Conservation (phyloP, 257 asterid species). For the Solanum pimpinellifolium region DNA sequence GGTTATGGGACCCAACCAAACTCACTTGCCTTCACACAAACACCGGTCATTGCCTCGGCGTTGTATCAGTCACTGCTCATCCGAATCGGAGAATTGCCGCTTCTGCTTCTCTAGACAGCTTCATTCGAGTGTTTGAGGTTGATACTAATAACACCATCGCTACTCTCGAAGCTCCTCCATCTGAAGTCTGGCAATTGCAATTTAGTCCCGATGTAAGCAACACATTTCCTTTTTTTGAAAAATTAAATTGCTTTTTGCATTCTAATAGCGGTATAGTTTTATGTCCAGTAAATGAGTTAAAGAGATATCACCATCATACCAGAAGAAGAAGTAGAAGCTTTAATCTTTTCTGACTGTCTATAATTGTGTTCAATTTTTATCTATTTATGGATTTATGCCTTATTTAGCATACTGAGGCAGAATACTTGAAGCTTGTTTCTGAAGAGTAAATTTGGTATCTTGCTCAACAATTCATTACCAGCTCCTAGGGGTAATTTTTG, state of each 20-base stretch:
- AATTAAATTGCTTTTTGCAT: not conserved
- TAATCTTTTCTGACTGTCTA: not conserved
- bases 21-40: conserved; percentile 38
- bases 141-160: conserved; percentile 66
- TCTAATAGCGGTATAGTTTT: not conserved
- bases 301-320: not conserved
- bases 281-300: not conserved
- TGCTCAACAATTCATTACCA: not conserved
- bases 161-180: conserved; percentile 94
- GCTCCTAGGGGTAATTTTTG: not conserved
- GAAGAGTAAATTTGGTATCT: not conserved
- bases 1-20: conserved; percentile 61
- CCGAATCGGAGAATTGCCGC: conserved; percentile 92
- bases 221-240: not conserved
- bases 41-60: conserved; percentile 94
- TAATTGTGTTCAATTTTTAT: not conserved
- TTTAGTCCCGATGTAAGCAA: conserved; percentile 66
- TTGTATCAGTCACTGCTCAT: conserved; percentile 81
- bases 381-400: not conserved
- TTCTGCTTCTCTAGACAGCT: conserved; percentile 87
- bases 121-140: conserved; percentile 75
- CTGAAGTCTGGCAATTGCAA: conserved; percentile 94
- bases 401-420: not conserved
- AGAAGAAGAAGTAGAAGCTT: not conserved
- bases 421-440: not conserved